phyloP scores from a whole-genome alignment of 768 basidiomycete genomes.

The Cystobasidiopsis lactophilus region DNA sequence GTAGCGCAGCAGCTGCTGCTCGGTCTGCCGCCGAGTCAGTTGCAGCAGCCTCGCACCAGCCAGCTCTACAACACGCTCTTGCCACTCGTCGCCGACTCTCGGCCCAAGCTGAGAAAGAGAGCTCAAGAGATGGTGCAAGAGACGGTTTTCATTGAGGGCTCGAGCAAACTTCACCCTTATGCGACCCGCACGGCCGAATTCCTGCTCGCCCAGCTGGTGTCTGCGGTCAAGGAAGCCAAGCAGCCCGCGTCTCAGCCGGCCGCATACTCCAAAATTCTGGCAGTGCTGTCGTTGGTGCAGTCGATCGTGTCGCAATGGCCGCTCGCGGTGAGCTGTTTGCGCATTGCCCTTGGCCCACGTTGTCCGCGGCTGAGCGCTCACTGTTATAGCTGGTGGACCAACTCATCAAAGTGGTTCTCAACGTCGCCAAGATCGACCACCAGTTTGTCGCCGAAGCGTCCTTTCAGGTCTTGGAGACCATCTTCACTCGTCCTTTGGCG shows the following conservation, averaged over 20 bases:
- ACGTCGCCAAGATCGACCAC: constrained; percentile 54
- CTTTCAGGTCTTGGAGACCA: constrained; percentile 63
- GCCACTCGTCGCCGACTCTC: constrained; percentile 57
- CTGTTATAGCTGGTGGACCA: no score
- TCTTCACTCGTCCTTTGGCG: constrained; percentile 34
- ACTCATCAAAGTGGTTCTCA: constrained; percentile 40
- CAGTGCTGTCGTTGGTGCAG: constrained; percentile 34
- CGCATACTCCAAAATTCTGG: constrained; percentile 42
- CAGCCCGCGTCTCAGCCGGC: constrained; percentile 32
- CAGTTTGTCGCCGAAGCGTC: constrained; percentile 71
- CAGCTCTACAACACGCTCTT: constrained; percentile 70
- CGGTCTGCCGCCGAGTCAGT: constrained; percentile 39
- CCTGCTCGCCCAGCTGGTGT: constrained; percentile 43
- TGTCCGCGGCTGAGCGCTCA: no score
- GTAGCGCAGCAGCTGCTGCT: constrained; percentile 39
- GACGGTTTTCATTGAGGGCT: constrained; percentile 52
- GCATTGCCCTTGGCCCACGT: no score
- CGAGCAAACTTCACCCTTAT: constrained; percentile 86
- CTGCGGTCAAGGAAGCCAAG: constrained; percentile 41
- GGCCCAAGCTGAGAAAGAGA: constrained; percentile 83
- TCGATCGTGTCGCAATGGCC: constrained; percentile 32
- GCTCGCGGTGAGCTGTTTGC: constrained; percentile 36
- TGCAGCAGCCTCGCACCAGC: constrained; percentile 34
- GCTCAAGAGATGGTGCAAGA: constrained; percentile 68
- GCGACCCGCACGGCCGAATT: constrained; percentile 59